Conservation (phyloP, 2,329 filamentous ascomycete genomes). For the Arachnomyces sp. region DNA sequence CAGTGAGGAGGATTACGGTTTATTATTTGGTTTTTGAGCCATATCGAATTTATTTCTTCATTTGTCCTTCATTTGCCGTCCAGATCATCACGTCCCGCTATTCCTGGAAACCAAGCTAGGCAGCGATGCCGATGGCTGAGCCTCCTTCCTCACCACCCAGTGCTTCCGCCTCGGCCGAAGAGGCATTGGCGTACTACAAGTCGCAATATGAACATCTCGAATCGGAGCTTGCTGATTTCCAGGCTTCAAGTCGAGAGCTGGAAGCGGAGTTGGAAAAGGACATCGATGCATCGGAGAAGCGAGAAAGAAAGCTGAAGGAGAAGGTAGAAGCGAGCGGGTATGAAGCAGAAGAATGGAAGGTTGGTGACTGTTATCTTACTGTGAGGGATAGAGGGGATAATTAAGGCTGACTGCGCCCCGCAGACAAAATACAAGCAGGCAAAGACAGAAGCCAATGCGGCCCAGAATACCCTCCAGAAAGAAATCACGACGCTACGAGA, state of each 20-base stretch:
- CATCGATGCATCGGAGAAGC: slow-evolving; percentile 88
- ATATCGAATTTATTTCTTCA: no score
- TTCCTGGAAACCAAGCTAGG: slow-evolving; percentile 13
- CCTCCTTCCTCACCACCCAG: slow-evolving; percentile 32
- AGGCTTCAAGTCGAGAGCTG: slow-evolving; percentile 85
- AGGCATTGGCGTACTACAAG: slow-evolving; percentile 91
- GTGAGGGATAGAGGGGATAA: background rate
- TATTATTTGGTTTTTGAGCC: no score
- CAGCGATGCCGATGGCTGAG: slow-evolving; percentile 31
- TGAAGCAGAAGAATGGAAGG: slow-evolving; percentile 98
- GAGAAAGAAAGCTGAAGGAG: slow-evolving; percentile 75
- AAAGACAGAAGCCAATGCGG: slow-evolving; percentile 76
- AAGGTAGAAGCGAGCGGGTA: slow-evolving; percentile 78
- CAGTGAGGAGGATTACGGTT: no score
- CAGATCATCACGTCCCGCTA: slow-evolving; percentile 7
- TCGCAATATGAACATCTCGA: slow-evolving; percentile 89
- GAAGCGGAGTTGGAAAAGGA: slow-evolving; percentile 94
- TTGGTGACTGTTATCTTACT: slow-evolving; percentile 37
- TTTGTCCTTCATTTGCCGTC: no score
- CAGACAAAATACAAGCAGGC: slow-evolving; percentile 95
- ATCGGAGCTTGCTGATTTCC: slow-evolving; percentile 85
- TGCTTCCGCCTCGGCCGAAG: slow-evolving; percentile 46
- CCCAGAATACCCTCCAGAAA: slow-evolving; percentile 83
- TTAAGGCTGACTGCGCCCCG: slow-evolving; percentile 5
- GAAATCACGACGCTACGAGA: slow-evolving; percentile 91